phyloP scores from a whole-genome alignment of 1,139 yeast species.

The Zygosaccharomyces sapae region DNA sequence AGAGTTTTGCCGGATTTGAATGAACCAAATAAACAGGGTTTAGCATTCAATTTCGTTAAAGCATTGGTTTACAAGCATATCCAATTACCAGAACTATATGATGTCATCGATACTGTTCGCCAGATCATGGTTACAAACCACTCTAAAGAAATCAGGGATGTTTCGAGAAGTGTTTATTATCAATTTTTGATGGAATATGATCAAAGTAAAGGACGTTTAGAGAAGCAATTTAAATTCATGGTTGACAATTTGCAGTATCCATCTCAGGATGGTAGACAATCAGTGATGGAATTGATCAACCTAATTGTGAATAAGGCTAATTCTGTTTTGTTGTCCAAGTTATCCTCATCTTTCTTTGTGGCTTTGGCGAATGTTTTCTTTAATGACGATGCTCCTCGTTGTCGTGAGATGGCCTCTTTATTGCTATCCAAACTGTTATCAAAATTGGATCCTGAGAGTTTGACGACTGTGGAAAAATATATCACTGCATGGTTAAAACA shows the following conservation, averaged over 20 bases:
- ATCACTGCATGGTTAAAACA: slow-evolving; percentile 66
- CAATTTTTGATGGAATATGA: slow-evolving; percentile 92
- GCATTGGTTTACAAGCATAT: slow-evolving; percentile 70
- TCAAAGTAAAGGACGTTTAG: slow-evolving; percentile 82
- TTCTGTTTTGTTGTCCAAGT: slow-evolving; percentile 53
- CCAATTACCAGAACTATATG: slow-evolving; percentile 84
- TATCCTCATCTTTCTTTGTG: slow-evolving; percentile 75
- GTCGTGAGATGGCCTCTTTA: slow-evolving; percentile 79
- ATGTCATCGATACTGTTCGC: slow-evolving; percentile 76
- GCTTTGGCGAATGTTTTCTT: slow-evolving; percentile 74
- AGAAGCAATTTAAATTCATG: slow-evolving; percentile 75
- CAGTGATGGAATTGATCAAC: slow-evolving; percentile 84
- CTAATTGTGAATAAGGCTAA: slow-evolving; percentile 66
- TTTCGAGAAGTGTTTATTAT: slow-evolving; percentile 78
- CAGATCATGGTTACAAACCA: slow-evolving; percentile 90
- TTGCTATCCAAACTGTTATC: slow-evolving; percentile 55
- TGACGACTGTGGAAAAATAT: slow-evolving; percentile 53
- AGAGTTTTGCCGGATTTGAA: slow-evolving; percentile 83
- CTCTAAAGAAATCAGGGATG: slow-evolving; percentile 74
- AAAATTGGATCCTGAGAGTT: slow-evolving; percentile 45
- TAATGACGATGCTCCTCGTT: slow-evolving; percentile 73
- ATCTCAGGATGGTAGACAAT: slow-evolving; percentile 79
- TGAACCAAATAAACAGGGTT: slow-evolving; percentile 84
- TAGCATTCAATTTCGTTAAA: slow-evolving; percentile 79
- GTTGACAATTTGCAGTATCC: slow-evolving; percentile 84